Base-by-base conservation (phyloP, 345 rosid species). In the Boechera divaricarpa region DNA sequence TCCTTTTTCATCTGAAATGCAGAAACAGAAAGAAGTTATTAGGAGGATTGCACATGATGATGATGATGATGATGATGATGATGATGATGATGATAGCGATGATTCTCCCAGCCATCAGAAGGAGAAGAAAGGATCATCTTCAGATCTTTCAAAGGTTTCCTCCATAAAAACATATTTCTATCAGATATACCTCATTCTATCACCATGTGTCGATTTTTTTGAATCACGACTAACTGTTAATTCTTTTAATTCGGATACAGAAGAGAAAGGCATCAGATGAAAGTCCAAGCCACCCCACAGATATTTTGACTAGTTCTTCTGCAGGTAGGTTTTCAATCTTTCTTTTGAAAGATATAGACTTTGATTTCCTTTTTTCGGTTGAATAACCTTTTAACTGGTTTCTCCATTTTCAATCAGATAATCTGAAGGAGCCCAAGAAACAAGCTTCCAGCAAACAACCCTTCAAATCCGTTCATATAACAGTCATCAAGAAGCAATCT, bases 41-140 rank as follows among this genome's bases (percentile, higher is more conserved):
- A 67, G 82, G 67, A 90, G 96, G 80, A 85, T 90, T 78, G 83
- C 81, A 32, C 91, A 88, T 78, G 90, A 89, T 16, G 86, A 82
- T 7, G 47, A 57, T 15, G 91, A 84, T 56, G 88, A 35, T 26
- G 29, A 28, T 28, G 3, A 74, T 9, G 51, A 72, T 7, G 28
- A 49, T 58, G 68, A 76, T 3, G 35, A 32, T 31, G 49, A 82
- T 65, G 87, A 77, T 55, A 21, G 42, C 6, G 49, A 78, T 51
- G 74, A 29, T 68, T 53, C 12, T 53, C 53, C 70, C 65, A 67
- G 47, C 56, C 71, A 76, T 67, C 24, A 69, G 13, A 74, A 68
- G 54, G 77, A 70, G 60, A 76, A 71, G 36, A 45, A 73, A n/a
- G 77, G 42, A 52, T 65, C 74, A 72, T 52, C 70, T 18, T 72